phyloP scores from a whole-genome alignment of 495 filamentous ascomycete genomes.

The Penicillium desertorum region DNA sequence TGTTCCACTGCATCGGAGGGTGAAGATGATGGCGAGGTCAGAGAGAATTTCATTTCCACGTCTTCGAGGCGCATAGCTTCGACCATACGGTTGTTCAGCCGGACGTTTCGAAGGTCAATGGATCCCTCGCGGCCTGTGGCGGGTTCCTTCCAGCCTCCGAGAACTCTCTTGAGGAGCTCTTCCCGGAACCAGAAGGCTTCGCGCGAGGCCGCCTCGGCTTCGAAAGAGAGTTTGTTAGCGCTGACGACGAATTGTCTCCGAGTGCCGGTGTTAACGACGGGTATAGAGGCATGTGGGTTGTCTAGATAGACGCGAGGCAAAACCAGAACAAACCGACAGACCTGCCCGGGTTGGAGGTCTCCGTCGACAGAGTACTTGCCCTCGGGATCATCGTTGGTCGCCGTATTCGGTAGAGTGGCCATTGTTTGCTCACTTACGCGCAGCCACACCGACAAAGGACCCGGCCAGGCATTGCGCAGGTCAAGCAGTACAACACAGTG shows the following conservation, averaged over 20 bases:
- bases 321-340: constrained; percentile 71
- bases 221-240: constrained; percentile 71
- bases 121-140: constrained; percentile 59
- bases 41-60: constrained; percentile 65
- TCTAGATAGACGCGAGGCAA: constrained; percentile 73
- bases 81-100: constrained; percentile 75
- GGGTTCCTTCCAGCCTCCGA: constrained; percentile 68
- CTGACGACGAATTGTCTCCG: constrained; percentile 88
- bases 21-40: constrained; percentile 30
- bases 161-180: constrained; percentile 69
- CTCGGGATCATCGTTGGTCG: constrained; percentile 14
- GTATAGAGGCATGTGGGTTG: constrained; percentile 75
- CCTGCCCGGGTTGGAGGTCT: constrained; percentile 74
- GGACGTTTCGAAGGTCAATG: constrained; percentile 71
- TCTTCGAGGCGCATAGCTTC: constrained; percentile 82
- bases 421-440: constrained; percentile 50
- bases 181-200: constrained; percentile 94
- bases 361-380: constrained; percentile 52
- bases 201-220: constrained; percentile 71
- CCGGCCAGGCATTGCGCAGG: constrained; percentile 84
- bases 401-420: neutral
- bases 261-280: constrained; percentile 67
- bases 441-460: constrained; percentile 58
- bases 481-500: constrained; percentile 82
- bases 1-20: constrained; percentile 34